Conservation (phyloP, 169 alveolate species). For the Plasmodium chabaudi region DNA sequence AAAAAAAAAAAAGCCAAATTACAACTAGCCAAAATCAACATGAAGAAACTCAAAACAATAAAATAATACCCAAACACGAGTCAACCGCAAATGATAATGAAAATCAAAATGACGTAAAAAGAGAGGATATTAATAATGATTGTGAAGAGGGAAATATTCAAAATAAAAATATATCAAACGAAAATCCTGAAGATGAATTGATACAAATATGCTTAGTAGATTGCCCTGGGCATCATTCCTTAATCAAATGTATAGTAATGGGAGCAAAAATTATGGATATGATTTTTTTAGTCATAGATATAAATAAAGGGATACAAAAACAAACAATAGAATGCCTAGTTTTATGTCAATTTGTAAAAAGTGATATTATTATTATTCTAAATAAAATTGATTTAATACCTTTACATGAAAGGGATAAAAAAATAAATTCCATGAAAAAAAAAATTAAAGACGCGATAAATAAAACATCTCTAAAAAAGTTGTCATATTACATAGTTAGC, state of each 20-base stretch:
- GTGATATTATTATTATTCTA: constrained; percentile 89
- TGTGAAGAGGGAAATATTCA: background rate
- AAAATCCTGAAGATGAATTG: constrained; percentile 36
- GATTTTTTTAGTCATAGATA: constrained; percentile 92
- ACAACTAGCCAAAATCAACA: background rate
- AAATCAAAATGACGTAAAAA: no score
- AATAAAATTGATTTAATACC: constrained; percentile 92
- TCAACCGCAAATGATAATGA: background rate
- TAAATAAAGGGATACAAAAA: constrained; percentile 92
- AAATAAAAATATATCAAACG: constrained; percentile 76
- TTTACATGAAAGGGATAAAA: constrained; percentile 82
- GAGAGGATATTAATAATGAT: background rate
- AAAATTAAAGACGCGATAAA: constrained; percentile 71
- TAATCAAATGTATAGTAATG: constrained; percentile 92
- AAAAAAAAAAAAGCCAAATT: constrained; percentile 7
- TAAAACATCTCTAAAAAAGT: constrained; percentile 77
- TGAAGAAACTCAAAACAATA: background rate
- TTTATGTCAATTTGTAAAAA: constrained; percentile 90
- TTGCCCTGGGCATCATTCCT: constrained; percentile 97
- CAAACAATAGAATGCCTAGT: constrained; percentile 95
- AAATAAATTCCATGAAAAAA: constrained; percentile 74
- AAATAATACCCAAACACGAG: no score
- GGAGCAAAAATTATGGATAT: constrained; percentile 94
- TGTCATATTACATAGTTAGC: constrained; percentile 81
- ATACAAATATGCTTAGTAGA: constrained; percentile 93